Percentiles rank a stretch among this genome's conserved stretches.
Evolutionary conservation across 2,329 filamentous ascomycete genomes (phyloP).

Genomic region (Alternaria panax): DNA sequence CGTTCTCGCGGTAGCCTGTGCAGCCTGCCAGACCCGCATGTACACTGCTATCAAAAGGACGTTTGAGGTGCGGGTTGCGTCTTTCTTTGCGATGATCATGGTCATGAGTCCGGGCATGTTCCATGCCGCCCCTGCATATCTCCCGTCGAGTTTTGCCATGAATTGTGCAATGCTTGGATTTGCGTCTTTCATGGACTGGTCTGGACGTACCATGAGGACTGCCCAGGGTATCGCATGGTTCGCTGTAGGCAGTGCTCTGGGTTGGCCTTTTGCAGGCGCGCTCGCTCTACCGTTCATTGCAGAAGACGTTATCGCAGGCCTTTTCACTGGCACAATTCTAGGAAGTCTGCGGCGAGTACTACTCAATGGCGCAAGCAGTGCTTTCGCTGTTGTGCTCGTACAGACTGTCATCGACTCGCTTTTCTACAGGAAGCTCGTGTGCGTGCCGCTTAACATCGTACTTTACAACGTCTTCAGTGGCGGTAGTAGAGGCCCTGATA

Average conservation of each 20-base stretch:
- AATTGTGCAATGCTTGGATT: constrained; percentile 87
- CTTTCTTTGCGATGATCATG: constrained; percentile 80
- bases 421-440: constrained; percentile 80
- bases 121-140: constrained; percentile 83
- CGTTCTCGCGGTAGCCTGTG: constrained; percentile 76
- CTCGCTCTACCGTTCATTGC: constrained; percentile 80
- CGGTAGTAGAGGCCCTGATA: constrained; percentile 78
- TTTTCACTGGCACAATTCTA: constrained; percentile 63
- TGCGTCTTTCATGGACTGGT: constrained; percentile 90
- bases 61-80: constrained; percentile 81
- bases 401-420: constrained; percentile 79
- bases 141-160: constrained; percentile 98
- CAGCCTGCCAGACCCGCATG: constrained; percentile 80
- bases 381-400: constrained; percentile 68
- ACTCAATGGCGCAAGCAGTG: constrained; percentile 71
- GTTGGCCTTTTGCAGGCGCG: constrained; percentile 93
- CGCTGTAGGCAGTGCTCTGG: constrained; percentile 80
- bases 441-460: constrained; percentile 92
- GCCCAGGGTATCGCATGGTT: constrained; percentile 90
- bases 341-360: constrained; percentile 68
- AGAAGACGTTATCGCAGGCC: constrained; percentile 72
- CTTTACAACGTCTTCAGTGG: constrained; percentile 92
- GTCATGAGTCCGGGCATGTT: constrained; percentile 90
- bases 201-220: constrained; percentile 74
- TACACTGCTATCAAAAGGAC: constrained; percentile 79